Evolutionary conservation across 768 basidiomycete species (phyloP).

Genomic region (Panellus pusillus): DNA sequence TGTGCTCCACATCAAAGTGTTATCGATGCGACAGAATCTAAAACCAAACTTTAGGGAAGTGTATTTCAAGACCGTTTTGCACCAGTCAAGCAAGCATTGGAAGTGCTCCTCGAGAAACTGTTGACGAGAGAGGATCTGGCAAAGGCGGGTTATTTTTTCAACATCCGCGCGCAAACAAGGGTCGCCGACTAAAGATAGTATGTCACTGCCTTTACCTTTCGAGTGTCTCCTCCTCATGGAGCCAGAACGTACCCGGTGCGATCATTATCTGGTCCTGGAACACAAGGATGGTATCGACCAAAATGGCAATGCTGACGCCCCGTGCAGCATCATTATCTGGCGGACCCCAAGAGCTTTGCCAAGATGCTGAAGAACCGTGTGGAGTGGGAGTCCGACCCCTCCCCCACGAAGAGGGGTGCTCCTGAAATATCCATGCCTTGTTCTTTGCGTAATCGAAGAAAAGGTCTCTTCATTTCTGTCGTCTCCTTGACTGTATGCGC

Average conservation of each 20-base stretch:
- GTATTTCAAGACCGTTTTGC: not conserved
- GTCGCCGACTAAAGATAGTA: not conserved
- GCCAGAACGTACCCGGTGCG: not conserved
- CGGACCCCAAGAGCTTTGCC: not conserved
- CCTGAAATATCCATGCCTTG: not conserved
- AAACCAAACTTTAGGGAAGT: not conserved
- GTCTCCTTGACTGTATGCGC: too few relatives aligned
- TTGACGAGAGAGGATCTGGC: not conserved
- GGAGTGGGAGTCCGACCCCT: not conserved
- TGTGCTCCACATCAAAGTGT: too few relatives aligned
- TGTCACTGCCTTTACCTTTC: not conserved
- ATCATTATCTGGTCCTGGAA: slow-evolving; percentile 1
- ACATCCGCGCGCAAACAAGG: not conserved
- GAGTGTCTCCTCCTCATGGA: too few relatives aligned
- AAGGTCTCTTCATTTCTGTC: not conserved
- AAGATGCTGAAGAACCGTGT: not conserved
- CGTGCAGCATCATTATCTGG: not conserved
- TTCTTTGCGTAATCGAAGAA: slow-evolving; percentile 2
- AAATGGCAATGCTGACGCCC: too few relatives aligned
- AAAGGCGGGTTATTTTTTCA: not conserved
- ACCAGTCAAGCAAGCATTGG: not conserved
- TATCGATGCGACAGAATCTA: too few relatives aligned
- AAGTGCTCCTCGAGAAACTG: not conserved
- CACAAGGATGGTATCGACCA: slow-evolving; percentile 2
- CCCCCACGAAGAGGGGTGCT: not conserved